Base-by-base conservation (phyloP, 495 filamentous ascomycete genomes). In the Penicillium diatomitis region DNA sequence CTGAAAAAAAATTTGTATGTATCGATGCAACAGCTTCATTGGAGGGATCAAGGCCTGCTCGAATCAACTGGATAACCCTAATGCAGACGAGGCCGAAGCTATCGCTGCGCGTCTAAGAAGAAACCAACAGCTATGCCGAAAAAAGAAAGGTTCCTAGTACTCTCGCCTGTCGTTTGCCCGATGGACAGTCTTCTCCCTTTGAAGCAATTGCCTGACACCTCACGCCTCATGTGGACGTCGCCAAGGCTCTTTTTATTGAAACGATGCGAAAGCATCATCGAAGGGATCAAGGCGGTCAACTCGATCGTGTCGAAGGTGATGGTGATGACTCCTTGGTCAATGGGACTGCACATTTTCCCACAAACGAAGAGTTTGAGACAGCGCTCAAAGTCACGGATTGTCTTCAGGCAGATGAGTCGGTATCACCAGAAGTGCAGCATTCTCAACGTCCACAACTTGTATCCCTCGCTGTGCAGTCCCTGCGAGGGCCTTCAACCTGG, bases 401-500 rank as follows among this genome's bases (percentile, higher is more conserved):
- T 45, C 48, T 63, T 12, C 43, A 48, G 27, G 43, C 47, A 9
- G 38, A 55, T 3, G 46, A 43, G 3, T 38, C 37, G 4, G 44
- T 50, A 5, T 48, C 48, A n/a, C 12, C 66, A 57, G 35, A 35
- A 41, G 20, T 60, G 69, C 41, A 31, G 47, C 2, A 46, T 45
- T 31, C 54, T 57, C 5, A 45, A 51, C 20, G 28, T 45, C n/a
- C 52, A 52, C 31, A 63, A 74, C 2, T 35, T 62, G n/a, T 69
- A 72, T 42, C 56, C 54, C 3, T 59, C 64, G 4, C 61, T 75
- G 45, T 76, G 73, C 41, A 51, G 45, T 5, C 60, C 58, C 0
- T 76, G 72, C 48, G 73, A 69, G 20, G 8, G 46, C 60, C 35
- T 73, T 72, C 56, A 74, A 68, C 37, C 43, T 68, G 20, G 51